Percentiles rank a stretch among this genome's conserved stretches.
phyloP scores from a whole-genome alignment of 2,329 filamentous ascomycete species.

The Fusarium hostae region DNA sequence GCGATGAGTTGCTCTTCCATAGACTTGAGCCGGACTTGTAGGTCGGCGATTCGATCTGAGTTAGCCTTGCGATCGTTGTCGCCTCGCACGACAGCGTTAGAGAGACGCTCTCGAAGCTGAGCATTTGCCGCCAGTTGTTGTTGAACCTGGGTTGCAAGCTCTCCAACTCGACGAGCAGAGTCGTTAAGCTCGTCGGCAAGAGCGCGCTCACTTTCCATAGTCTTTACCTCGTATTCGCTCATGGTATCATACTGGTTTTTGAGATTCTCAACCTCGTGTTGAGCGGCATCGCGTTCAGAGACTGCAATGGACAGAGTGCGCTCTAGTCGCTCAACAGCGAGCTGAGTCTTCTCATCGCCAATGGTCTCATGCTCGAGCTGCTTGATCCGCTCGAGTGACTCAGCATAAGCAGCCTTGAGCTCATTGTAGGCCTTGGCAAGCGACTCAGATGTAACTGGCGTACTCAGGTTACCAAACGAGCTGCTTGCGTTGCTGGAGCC shows the following conservation, averaged over 20 bases:
- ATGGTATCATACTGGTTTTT: slow-evolving; percentile 69
- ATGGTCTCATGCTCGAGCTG: slow-evolving; percentile 65
- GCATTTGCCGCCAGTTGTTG: slow-evolving; percentile 83
- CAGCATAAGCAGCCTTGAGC: slow-evolving; percentile 75
- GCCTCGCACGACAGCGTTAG: slow-evolving; percentile 82
- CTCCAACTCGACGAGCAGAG: slow-evolving; percentile 81
- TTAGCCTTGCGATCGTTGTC: slow-evolving; percentile 86
- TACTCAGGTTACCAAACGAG: slow-evolving; percentile 44
- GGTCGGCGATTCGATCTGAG: slow-evolving; percentile 81
- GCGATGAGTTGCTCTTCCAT: slow-evolving; percentile 86
- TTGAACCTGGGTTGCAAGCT: slow-evolving; percentile 81
- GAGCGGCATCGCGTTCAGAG: slow-evolving; percentile 77
- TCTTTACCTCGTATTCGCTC: slow-evolving; percentile 65
- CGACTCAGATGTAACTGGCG: slow-evolving; percentile 73
- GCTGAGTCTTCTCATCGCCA: slow-evolving; percentile 67
- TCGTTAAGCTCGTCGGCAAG: slow-evolving; percentile 76
- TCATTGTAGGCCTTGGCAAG: slow-evolving; percentile 80
- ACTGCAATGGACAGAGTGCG: slow-evolving; percentile 75
- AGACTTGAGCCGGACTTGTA: slow-evolving; percentile 81
- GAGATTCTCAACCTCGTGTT: slow-evolving; percentile 71
- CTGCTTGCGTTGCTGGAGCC: slow-evolving; percentile 46
- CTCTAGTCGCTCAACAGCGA: slow-evolving; percentile 74
- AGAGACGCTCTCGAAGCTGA: slow-evolving; percentile 78
- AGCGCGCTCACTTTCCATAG: slow-evolving; percentile 69
- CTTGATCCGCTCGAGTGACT: slow-evolving; percentile 74